Base-by-base conservation (phyloP, 345 rosid genomes). In the Eucalyptus dawsonii region DNA sequence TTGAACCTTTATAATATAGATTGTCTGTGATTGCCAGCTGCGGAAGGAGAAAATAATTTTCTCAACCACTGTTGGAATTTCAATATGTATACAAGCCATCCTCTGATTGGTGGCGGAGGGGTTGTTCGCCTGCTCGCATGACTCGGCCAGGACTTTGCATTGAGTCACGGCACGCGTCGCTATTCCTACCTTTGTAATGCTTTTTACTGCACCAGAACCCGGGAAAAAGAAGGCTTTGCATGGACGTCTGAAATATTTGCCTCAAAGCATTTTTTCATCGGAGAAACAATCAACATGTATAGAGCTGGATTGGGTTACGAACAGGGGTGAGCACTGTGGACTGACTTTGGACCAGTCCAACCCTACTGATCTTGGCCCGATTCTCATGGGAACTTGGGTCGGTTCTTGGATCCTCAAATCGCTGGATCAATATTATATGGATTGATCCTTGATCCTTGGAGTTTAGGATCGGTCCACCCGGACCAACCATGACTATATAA, bases 321-420 rank as follows among this genome's bases (percentile, higher is more conserved):
- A 53, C 25, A 53, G 25, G 22, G 58, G 24, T 53, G 11, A 53
- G 25, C 24, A 19, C 24, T 2, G 9, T 7, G 24, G 56, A 53
- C 56, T 0, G 4, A 53, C 56, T 24, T 53, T 53, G 4, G 54
- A 51, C 54, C 22, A 51, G 9, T 17, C 22, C 56, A 53, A 19
- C 56, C 24, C 4, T 19, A 1, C 4, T 10, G 24, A 8, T 53
- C 11, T 0, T 7, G 5, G 2, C 2, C 11, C 1, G 5, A 1
- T 53, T 53, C 1, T 53, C 24, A 19, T 3, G 4, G 58, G 11
- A 24, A 53, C n/a, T 1, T 53, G 1, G 5, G 2, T 8, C 24
- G 0, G 5, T 53, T 53, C 24, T 53, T 53, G 11, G 11, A 0
- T 53, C 58, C 58, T 53, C 11, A 53, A 19, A 53, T 8, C 2